Evolutionary conservation across 1,139 yeast genomes (phyloP), one percentile per base, ranked within the genome.

Genomic region (Debaryomyces nepalensis): DNA sequence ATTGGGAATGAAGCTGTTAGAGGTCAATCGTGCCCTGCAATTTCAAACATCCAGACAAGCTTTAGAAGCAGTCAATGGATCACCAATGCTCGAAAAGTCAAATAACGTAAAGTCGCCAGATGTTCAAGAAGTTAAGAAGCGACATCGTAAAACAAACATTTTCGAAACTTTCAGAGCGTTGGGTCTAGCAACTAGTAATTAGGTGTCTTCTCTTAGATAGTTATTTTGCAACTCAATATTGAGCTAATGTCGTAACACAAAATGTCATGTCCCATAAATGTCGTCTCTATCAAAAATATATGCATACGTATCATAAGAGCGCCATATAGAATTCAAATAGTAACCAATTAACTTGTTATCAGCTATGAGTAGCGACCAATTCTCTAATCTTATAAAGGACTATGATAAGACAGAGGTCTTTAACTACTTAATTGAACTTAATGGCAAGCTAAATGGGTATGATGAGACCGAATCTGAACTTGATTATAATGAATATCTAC

Each of bases 391-490:
- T n/a, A 15, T 24, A 4, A 12, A 18, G 35, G 19, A 32, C 4
- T 56, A 54, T 42, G 57, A 63, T 33, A 58, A 58, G 37, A 20
- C 53, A 12, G 58, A 52, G 30, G 26, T 64, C 12, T 60, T 60
- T 42, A 57, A 52, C 32, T 63, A 58, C 43, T 52, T 68, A 26
- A 51, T 64, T 14, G 49, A 52, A 19, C 49, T 64, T 33, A 59
- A 63, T 45, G 44, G 52, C 19, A 53, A 48, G 21, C 51, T 66
- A 38, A 40, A 50, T 6, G 37, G 43, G n/a, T 48, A 40, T 26
- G 36, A 48, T 15, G 36, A 37, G 3, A 22, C 30, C 16, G 51
- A 44, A 4, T 26, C 43, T 2, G 52, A 49, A 4, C 18, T 53
- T 4, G 61, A 60, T 31, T 52, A 48, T 31, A 43, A 43, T n/a